A percentile compares a stretch with the other conserved stretches of the same genome.
These are phyloP conservation scores for Aspergillus sergii DNA, from an alignment of 2,329 filamentous ascomycete genomes.

Conservation along the genomic window DNA sequence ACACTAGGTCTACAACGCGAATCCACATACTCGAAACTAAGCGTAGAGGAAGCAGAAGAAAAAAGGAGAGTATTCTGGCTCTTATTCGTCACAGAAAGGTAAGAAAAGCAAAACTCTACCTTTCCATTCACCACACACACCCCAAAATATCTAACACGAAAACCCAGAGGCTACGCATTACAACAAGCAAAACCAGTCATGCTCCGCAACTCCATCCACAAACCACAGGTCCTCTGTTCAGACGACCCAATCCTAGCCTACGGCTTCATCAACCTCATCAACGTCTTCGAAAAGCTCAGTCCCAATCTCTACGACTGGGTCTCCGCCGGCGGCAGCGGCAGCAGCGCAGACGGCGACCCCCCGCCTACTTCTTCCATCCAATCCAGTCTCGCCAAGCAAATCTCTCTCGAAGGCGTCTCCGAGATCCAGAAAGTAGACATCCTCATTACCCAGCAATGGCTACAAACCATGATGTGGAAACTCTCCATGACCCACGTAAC, in stretches of 20 bases:
- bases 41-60: conserved; percentile 61
- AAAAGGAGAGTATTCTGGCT: conserved; percentile 73
- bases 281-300: conserved; percentile 42
- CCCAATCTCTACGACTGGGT: conserved; percentile 43
- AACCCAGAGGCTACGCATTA: conserved; percentile 66
- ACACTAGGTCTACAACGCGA: conserved; percentile 48
- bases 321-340: conserved; percentile 35
- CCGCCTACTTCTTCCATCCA: conserved; percentile 48
- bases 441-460: conserved; percentile 71
- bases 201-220: conserved; percentile 66
- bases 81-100: conserved; percentile 71
- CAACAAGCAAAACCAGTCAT: conserved; percentile 71
- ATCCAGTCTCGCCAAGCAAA: conserved; percentile 56
- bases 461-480: conserved; percentile 72
- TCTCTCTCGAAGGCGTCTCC: conserved; percentile 58
- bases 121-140: background rate
- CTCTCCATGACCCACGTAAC: conserved; percentile 68
- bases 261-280: conserved; percentile 45
- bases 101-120: conserved; percentile 20
- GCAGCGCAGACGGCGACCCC: conserved; percentile 30
- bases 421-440: conserved; percentile 71
- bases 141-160: background rate
- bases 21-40: conserved; percentile 51
- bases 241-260: conserved; percentile 51
- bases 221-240: conserved; percentile 63